Conservation (phyloP, 768 basidiomycete species). For the Mycena latifolia region DNA sequence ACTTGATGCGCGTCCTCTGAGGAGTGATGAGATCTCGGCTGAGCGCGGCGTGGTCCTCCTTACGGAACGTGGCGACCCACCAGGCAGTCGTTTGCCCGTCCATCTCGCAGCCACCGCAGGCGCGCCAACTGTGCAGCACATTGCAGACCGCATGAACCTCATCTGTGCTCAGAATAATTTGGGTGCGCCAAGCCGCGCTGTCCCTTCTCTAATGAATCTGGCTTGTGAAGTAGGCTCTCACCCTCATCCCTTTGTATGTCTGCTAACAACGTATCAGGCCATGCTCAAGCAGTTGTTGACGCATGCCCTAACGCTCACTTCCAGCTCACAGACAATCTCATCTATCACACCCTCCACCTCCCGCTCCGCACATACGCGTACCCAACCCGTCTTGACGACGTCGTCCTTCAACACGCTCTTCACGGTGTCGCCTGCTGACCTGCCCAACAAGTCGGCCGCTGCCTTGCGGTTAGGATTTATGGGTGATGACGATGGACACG, state of each 20-base stretch:
- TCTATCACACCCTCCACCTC: slow-evolving; percentile 78
- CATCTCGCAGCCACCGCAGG: slow-evolving; percentile 82
- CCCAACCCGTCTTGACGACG: slow-evolving; percentile 66
- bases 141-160: slow-evolving; percentile 84
- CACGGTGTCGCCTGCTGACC: slow-evolving; percentile 78
- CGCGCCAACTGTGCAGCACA: slow-evolving; percentile 80
- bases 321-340: slow-evolving; percentile 80
- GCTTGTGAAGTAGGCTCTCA: slow-evolving; percentile 76
- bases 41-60: slow-evolving; percentile 78
- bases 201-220: slow-evolving; percentile 78
- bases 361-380: slow-evolving; percentile 51
- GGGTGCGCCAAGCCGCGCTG: slow-evolving; percentile 68
- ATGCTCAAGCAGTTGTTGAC: slow-evolving; percentile 89
- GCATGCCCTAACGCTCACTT: slow-evolving; percentile 81
- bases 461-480: slow-evolving; percentile 72
- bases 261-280: slow-evolving; percentile 57
- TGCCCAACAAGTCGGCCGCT: slow-evolving; percentile 85
- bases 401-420: slow-evolving; percentile 84
- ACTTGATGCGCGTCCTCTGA: slow-evolving; percentile 56
- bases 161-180: slow-evolving; percentile 85
- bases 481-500: slow-evolving; percentile 60
- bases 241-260: background rate
- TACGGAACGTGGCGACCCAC: slow-evolving; percentile 74
- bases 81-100: slow-evolving; percentile 78
- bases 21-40: slow-evolving; percentile 76